A percentile compares a stretch with the other conserved stretches of the same genome.
Evolutionary conservation across 768 basidiomycete species (phyloP).

Genomic region (Collybiopsis luxurians): DNA sequence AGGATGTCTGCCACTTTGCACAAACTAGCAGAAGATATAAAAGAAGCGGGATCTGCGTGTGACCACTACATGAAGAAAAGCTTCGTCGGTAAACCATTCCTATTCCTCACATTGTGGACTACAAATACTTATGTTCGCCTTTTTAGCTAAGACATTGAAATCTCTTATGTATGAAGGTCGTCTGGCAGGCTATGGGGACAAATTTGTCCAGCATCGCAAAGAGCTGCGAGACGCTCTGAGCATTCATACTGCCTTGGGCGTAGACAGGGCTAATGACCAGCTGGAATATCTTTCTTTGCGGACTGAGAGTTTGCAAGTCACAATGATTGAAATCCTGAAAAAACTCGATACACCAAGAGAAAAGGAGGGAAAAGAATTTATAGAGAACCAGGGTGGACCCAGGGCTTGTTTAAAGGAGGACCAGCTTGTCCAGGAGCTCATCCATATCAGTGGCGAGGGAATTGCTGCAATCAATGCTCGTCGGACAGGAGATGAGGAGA

Average conservation of each 20-base stretch:
- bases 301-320: too few relatives aligned
- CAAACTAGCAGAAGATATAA: constrained; percentile 27
- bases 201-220: constrained; percentile 23
- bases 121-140: too few relatives aligned
- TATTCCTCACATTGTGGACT: neutral
- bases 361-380: constrained; percentile 1
- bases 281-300: too few relatives aligned
- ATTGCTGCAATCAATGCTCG: neutral
- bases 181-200: constrained; percentile 19
- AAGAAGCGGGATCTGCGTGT: constrained; percentile 29
- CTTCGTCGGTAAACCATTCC: neutral
- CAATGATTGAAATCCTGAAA: too few relatives aligned
- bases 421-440: constrained; percentile 11
- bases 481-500: constrained; percentile 5
- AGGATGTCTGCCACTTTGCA: constrained; percentile 22
- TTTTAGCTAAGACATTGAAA: constrained; percentile 27
- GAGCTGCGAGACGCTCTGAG: constrained; percentile 27
- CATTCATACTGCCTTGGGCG: constrained; percentile 24
- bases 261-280: constrained; percentile 11
- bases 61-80: constrained; percentile 32
- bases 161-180: constrained; percentile 25
- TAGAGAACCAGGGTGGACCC: constrained; percentile 17
- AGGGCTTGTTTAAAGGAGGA: constrained; percentile 20
- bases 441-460: constrained; percentile 13
- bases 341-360: too few relatives aligned